A percentile compares a stretch with the other conserved stretches of the same genome.
These are phyloP conservation scores for Monosporozyma yasuniensis DNA, from an alignment of 805 yeast genomes.

Conservation along the genomic window DNA sequence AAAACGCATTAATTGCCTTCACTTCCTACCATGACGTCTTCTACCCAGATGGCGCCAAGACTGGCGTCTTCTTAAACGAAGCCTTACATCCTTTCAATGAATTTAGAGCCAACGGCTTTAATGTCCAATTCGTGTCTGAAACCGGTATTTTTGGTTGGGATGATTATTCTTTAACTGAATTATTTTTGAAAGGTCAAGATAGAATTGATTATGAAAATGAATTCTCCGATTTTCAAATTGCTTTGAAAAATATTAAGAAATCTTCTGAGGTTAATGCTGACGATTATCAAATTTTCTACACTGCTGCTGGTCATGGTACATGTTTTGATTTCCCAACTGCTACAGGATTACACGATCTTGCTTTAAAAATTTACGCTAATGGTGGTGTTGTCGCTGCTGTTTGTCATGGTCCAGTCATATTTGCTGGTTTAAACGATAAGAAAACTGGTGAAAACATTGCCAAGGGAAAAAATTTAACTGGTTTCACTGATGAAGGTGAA, in stretches of 20 bases:
- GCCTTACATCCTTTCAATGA: slow-evolving; percentile 50
- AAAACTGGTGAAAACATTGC: slow-evolving; percentile 37
- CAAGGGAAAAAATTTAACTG: slow-evolving; percentile 48
- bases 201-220: slow-evolving; percentile 32
- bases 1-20: slow-evolving; percentile 37
- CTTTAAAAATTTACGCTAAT: slow-evolving; percentile 37
- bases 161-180: slow-evolving; percentile 40
- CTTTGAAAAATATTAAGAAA: slow-evolving; percentile 35
- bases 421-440: slow-evolving; percentile 38
- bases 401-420: slow-evolving; percentile 60
- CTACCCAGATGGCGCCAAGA: slow-evolving; percentile 48
- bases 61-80: slow-evolving; percentile 55
- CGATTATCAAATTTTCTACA: slow-evolving; percentile 47
- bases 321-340: slow-evolving; percentile 51
- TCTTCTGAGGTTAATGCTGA: slow-evolving; percentile 40
- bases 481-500: slow-evolving; percentile 54
- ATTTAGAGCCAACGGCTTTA: slow-evolving; percentile 40
- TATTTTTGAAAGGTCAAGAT: slow-evolving; percentile 40
- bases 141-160: slow-evolving; percentile 49
- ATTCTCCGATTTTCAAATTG: slow-evolving; percentile 33
- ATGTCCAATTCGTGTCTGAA: slow-evolving; percentile 51
- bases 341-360: slow-evolving; percentile 36
- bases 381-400: slow-evolving; percentile 57
- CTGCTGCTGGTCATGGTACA: slow-evolving; percentile 62
- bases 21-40: slow-evolving; percentile 38